phyloP scores from a whole-genome alignment of 345 rosid species.

The Citrus trifoliata region DNA sequence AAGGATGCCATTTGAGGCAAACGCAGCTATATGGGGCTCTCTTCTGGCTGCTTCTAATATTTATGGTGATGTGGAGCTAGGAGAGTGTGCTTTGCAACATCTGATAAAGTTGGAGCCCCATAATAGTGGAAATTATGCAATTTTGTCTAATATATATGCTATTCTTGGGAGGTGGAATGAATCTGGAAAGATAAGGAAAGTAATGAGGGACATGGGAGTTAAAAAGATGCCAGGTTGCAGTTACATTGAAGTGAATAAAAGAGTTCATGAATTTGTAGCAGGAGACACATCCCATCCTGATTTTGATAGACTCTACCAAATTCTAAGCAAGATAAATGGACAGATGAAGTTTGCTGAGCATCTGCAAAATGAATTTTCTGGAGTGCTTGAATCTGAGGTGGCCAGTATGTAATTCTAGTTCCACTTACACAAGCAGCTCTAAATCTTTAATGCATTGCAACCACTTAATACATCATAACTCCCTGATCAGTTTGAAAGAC shows the following conservation, averaged over 20 bases:
- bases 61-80: constrained; percentile 54
- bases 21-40: constrained; percentile 79
- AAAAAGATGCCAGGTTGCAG: constrained; percentile 66
- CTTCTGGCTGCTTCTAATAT: constrained; percentile 66
- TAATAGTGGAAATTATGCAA: constrained; percentile 74
- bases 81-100: constrained; percentile 53
- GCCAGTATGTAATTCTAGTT: constrained; percentile 15
- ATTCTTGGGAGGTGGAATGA: constrained; percentile 62
- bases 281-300: constrained; percentile 49
- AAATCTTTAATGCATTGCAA: neutral
- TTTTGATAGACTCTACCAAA: constrained; percentile 32
- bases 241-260: constrained; percentile 50
- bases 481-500: neutral
- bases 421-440: neutral
- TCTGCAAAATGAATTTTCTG: constrained; percentile 11
- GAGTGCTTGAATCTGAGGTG: constrained; percentile 16
- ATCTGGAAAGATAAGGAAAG: constrained; percentile 51
- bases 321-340: constrained; percentile 34
- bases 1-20: constrained; percentile 64
- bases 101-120: constrained; percentile 60
- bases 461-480: neutral
- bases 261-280: constrained; percentile 47
- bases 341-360: constrained; percentile 29
- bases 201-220: constrained; percentile 57
- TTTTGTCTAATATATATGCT: constrained; percentile 57